These are phyloP conservation scores for Gracilaria gracilis DNA, from an alignment of 23 red algal species.

Conservation along the genomic window DNA sequence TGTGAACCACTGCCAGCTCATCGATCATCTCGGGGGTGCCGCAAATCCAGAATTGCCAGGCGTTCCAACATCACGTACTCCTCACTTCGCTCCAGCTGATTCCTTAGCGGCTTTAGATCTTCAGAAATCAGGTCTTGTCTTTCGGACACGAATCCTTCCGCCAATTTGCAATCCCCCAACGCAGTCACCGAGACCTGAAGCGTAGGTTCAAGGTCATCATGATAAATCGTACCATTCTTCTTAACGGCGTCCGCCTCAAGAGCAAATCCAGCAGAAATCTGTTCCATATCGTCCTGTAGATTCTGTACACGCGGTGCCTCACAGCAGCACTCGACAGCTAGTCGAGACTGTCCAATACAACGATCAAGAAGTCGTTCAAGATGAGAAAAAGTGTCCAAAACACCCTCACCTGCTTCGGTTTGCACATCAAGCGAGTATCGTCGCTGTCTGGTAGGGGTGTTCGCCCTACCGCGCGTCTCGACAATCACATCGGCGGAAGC, in stretches of 20 bases:
- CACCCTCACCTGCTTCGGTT: constrained; percentile 29
- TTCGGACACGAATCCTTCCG: constrained; percentile 53
- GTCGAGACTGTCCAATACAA: constrained; percentile 7
- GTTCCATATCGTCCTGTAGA: constrained; percentile 27
- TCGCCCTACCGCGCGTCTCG: constrained; percentile 7
- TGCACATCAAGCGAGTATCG: constrained; percentile 20
- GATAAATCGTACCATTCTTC: constrained; percentile 27
- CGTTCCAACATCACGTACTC: constrained; percentile 71
- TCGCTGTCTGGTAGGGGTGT: not conserved
- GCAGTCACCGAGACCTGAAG: constrained; percentile 47
- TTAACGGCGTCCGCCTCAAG: constrained; percentile 38
- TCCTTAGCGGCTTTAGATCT: constrained; percentile 31
- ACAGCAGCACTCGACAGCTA: constrained; percentile 52
- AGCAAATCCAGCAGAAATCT: constrained; percentile 17
- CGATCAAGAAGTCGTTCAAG: constrained; percentile 16
- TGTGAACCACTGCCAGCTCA: not conserved
- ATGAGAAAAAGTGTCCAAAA: constrained; percentile 27
- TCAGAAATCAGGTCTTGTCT: constrained; percentile 40
- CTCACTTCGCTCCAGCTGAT: constrained; percentile 49
- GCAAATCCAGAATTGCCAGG: constrained; percentile 46
- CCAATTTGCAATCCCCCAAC: constrained; percentile 58
- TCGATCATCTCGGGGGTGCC: constrained; percentile 53
- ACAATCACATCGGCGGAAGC: constrained; percentile 30
- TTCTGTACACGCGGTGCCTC: constrained; percentile 49
- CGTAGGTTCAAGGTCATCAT: constrained; percentile 48